A percentile compares a stretch with the other conserved stretches of the same genome.
Evolutionary conservation across 352 stramenopile species (phyloP).

Genomic region (Globisporangium okanoganense): DNA sequence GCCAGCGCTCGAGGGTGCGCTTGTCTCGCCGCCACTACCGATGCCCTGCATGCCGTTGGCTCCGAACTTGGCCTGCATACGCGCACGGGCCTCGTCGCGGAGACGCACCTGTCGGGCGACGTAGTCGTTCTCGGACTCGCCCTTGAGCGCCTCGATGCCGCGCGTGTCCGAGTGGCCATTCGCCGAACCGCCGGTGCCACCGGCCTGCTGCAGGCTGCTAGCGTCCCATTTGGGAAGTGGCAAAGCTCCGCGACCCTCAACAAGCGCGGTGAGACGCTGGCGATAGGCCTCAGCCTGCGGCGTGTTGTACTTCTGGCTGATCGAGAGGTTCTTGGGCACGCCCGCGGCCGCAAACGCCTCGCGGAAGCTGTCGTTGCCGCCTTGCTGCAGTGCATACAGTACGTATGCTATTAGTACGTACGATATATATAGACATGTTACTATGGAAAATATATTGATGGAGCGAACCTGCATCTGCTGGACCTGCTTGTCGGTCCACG

Average conservation of each 20-base stretch:
- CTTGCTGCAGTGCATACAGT: conserved; percentile 21
- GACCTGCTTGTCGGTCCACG: conserved; percentile 86
- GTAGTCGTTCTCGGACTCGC: conserved; percentile 76
- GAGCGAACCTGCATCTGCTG: conserved; percentile 68
- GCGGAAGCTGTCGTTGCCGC: conserved; percentile 74
- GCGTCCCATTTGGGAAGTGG: conserved; percentile 70
- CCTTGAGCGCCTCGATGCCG: conserved; percentile 80
- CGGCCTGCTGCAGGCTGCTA: conserved; percentile 26
- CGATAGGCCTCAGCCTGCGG: conserved; percentile 77
- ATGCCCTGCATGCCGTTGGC: conserved; percentile 74
- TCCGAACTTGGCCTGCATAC: conserved; percentile 82
- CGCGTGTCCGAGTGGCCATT: conserved; percentile 40
- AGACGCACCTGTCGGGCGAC: conserved; percentile 69
- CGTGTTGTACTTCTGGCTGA: conserved; percentile 84
- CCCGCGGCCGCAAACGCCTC: conserved; percentile 53
- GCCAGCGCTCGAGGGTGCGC: conserved; percentile 30
- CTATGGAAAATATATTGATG: neutral
- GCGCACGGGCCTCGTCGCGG: conserved; percentile 66
- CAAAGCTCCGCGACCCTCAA: conserved; percentile 44
- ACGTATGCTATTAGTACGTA: neutral
- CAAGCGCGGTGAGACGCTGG: conserved; percentile 49
- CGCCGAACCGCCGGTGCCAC: conserved; percentile 16
- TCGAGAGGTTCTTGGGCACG: conserved; percentile 70
- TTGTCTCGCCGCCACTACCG: conserved; percentile 61
- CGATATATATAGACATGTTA: neutral